These are phyloP conservation scores for Rhexocercosporidium sp. DNA, from an alignment of 2,329 filamentous ascomycete genomes.

Conservation along the genomic window DNA sequence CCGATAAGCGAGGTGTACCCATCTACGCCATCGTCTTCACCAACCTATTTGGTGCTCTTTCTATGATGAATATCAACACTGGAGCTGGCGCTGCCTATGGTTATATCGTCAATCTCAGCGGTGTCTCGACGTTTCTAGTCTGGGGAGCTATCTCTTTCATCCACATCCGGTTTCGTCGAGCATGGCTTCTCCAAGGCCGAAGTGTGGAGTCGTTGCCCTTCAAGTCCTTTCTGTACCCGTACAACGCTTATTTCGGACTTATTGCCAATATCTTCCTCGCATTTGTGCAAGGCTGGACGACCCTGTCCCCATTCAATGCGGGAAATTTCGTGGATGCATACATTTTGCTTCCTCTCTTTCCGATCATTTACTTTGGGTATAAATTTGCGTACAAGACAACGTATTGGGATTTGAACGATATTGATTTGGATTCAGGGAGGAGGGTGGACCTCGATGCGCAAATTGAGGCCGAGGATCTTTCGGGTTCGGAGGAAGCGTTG, in stretches of 20 bases:
- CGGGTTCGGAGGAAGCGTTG: slow-evolving; percentile 7
- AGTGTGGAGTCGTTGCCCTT: slow-evolving; percentile 60
- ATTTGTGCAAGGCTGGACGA: slow-evolving; percentile 66
- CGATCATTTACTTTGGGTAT: slow-evolving; percentile 59
- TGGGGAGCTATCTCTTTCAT: slow-evolving; percentile 74
- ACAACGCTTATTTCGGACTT: slow-evolving; percentile 64
- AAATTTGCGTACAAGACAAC: slow-evolving; percentile 60
- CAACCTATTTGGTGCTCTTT: slow-evolving; percentile 72
- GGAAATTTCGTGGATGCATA: slow-evolving; percentile 68
- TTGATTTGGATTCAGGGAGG: slow-evolving; percentile 62
- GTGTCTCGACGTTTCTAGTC: slow-evolving; percentile 73
- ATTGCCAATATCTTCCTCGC: slow-evolving; percentile 63
- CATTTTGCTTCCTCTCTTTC: slow-evolving; percentile 64
- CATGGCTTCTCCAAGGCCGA: slow-evolving; percentile 64
- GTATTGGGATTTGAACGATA: slow-evolving; percentile 55
- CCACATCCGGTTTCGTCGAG: slow-evolving; percentile 73
- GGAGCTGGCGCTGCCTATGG: slow-evolving; percentile 68
- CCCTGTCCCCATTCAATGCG: slow-evolving; percentile 60
- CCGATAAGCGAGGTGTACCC: slow-evolving; percentile 66
- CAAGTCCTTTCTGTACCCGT: slow-evolving; percentile 59
- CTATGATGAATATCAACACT: slow-evolving; percentile 76
- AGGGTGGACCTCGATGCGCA: slow-evolving; percentile 57
- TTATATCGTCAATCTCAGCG: slow-evolving; percentile 73
- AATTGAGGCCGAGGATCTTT: slow-evolving; percentile 17
- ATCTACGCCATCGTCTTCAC: slow-evolving; percentile 69